Percentiles rank a stretch among this genome's conserved stretches.
Evolutionary conservation across 2,329 filamentous ascomycete species (phyloP).

Genomic region (Verticillium isaacii): DNA sequence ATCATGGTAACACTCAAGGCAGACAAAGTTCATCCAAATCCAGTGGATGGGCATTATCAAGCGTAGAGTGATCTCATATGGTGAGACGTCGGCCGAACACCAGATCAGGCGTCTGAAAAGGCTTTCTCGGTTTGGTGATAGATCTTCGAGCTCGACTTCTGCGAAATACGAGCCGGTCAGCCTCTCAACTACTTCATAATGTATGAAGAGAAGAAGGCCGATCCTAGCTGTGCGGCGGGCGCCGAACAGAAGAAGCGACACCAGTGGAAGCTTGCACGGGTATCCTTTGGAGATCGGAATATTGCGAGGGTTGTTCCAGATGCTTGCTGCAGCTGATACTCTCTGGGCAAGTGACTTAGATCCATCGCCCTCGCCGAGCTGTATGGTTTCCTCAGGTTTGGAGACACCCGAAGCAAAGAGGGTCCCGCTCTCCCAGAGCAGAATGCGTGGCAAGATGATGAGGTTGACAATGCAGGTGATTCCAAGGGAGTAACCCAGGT

Average conservation of each 20-base stretch:
- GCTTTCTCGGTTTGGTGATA: not conserved
- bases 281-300: not conserved
- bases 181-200: not conserved
- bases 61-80: not conserved
- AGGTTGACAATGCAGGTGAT: not conserved
- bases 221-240: not conserved
- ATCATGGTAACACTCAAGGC: conserved; percentile 5
- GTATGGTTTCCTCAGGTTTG: not conserved
- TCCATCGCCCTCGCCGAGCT: not conserved
- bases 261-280: not conserved
- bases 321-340: not conserved
- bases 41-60: not conserved
- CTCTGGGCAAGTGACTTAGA: not conserved
- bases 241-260: not conserved
- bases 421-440: not conserved
- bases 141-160: not conserved
- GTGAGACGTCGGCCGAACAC: not conserved
- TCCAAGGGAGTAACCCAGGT: not conserved
- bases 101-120: not conserved
- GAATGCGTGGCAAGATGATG: not conserved
- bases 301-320: not conserved
- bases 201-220: not conserved
- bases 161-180: not conserved
- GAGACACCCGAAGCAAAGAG: not conserved
- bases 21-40: not conserved